Evolutionary conservation across 495 filamentous ascomycete species (phyloP).

Genomic region (Bathelium albidoporum): DNA sequence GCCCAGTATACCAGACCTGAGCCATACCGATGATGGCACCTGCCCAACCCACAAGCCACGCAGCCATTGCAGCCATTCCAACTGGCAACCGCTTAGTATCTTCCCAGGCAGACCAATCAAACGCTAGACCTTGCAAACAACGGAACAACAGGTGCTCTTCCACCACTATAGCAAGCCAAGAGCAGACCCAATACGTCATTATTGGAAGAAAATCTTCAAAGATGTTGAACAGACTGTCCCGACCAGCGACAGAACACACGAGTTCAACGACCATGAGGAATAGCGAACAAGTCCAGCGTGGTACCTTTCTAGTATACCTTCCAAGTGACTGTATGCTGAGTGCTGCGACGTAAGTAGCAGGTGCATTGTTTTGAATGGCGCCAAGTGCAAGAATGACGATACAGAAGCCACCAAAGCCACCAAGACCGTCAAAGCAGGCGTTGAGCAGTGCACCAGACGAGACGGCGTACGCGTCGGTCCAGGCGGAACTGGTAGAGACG

Average conservation of each 20-base stretch:
- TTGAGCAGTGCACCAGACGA: slow-evolving; percentile 25
- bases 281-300: slow-evolving; percentile 55
- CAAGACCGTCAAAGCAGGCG: slow-evolving; percentile 11
- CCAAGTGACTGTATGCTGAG: slow-evolving; percentile 19
- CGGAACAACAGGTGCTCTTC: slow-evolving; percentile 59
- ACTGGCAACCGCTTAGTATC: slow-evolving; percentile 48
- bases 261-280: slow-evolving; percentile 50
- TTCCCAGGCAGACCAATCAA: slow-evolving; percentile 55
- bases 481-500: slow-evolving; percentile 10
- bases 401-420: slow-evolving; percentile 22
- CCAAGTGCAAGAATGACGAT: slow-evolving; percentile 19
- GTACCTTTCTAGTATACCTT: slow-evolving; percentile 15
- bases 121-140: slow-evolving; percentile 27
- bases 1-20: slow-evolving; percentile 59
- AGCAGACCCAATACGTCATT: slow-evolving; percentile 57
- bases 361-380: slow-evolving; percentile 18
- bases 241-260: slow-evolving; percentile 54
- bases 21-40: slow-evolving; percentile 60
- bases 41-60: slow-evolving; percentile 60
- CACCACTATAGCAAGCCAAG: slow-evolving; percentile 50
- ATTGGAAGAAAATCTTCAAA: slow-evolving; percentile 64
- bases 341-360: slow-evolving; percentile 19
- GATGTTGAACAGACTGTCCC: slow-evolving; percentile 49
- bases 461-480: slow-evolving; percentile 17
- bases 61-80: slow-evolving; percentile 50